A percentile compares a stretch with the other conserved stretches of the same genome.
phyloP scores from a whole-genome alignment of 2,329 filamentous ascomycete species.

The Periglandula ipomoeae region DNA sequence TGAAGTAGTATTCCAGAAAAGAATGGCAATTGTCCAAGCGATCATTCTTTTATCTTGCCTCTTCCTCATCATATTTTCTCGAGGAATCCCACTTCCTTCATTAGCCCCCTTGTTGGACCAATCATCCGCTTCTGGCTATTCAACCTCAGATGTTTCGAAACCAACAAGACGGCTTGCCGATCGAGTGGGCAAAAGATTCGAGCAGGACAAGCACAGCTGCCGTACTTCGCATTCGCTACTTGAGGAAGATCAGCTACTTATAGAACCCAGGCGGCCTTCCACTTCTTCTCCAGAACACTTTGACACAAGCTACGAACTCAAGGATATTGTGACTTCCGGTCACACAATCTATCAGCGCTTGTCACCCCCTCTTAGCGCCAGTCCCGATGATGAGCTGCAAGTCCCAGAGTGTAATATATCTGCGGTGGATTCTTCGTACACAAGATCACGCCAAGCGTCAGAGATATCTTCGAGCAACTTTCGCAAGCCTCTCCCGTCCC shows the following conservation, averaged over 20 bases:
- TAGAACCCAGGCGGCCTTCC: not conserved
- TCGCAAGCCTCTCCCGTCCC: slow-evolving; percentile 32
- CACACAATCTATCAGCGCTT: slow-evolving; percentile 15
- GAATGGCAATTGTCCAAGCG: slow-evolving; percentile 88
- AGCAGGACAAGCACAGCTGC: not conserved
- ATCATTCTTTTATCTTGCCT: slow-evolving; percentile 80
- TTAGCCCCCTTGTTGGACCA: slow-evolving; percentile 22
- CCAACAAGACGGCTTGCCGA: slow-evolving; percentile 9
- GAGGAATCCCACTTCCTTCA: slow-evolving; percentile 33
- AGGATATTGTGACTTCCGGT: slow-evolving; percentile 8
- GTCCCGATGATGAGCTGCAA: slow-evolving; percentile 10
- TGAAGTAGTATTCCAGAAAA: slow-evolving; percentile 77
- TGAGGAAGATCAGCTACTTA: not conserved
- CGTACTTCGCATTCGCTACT: not conserved
- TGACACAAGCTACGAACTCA: not conserved
- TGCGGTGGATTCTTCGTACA: slow-evolving; percentile 1
- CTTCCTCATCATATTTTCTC: slow-evolving; percentile 74
- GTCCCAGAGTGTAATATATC: slow-evolving; percentile 6
- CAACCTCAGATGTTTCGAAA: slow-evolving; percentile 12
- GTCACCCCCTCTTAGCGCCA: slow-evolving; percentile 19
- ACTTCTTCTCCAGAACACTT: not conserved
- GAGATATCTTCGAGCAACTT: slow-evolving; percentile 13
- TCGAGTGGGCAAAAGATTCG: not conserved
- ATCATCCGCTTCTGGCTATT: slow-evolving; percentile 13
- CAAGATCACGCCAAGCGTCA: not conserved